phyloP scores from a whole-genome alignment of 176 grass and related monocot genomes.

The Panicum miliaceum region DNA sequence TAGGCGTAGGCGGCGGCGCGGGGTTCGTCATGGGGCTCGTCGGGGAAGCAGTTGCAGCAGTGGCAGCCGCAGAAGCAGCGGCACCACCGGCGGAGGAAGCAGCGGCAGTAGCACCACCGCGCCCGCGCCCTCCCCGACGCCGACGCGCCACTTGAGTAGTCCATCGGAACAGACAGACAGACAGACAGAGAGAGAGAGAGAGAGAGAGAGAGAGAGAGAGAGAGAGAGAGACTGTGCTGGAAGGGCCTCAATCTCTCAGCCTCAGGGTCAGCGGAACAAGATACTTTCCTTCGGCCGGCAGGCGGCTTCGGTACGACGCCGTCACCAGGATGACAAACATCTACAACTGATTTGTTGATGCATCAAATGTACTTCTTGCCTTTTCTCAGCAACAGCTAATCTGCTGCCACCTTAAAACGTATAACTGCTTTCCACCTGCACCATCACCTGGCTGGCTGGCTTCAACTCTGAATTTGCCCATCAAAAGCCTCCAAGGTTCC shows the following conservation, averaged over 20 bases:
- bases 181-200: background rate
- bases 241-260: background rate
- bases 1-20: background rate
- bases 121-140: slow-evolving; percentile 16
- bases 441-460: background rate
- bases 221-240: background rate
- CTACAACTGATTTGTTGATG: background rate
- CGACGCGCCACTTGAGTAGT: slow-evolving; percentile 30
- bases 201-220: background rate
- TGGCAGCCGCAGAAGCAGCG: slow-evolving; percentile 57
- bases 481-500: background rate
- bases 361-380: too few relatives aligned
- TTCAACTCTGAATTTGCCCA: background rate
- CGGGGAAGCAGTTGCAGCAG: slow-evolving; percentile 50
- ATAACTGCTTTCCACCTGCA: background rate
- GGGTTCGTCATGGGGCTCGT: slow-evolving; percentile 14
- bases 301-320: background rate
- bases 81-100: slow-evolving; percentile 54
- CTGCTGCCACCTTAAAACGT: background rate
- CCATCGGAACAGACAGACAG: slow-evolving; percentile 8
- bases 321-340: background rate
- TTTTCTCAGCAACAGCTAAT: too few relatives aligned
- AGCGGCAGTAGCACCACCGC: slow-evolving; percentile 58
- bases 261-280: background rate
- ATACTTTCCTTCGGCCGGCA: background rate